These are phyloP conservation scores for Mycena belliarum DNA, from an alignment of 768 basidiomycete species.

Conservation along the genomic window DNA sequence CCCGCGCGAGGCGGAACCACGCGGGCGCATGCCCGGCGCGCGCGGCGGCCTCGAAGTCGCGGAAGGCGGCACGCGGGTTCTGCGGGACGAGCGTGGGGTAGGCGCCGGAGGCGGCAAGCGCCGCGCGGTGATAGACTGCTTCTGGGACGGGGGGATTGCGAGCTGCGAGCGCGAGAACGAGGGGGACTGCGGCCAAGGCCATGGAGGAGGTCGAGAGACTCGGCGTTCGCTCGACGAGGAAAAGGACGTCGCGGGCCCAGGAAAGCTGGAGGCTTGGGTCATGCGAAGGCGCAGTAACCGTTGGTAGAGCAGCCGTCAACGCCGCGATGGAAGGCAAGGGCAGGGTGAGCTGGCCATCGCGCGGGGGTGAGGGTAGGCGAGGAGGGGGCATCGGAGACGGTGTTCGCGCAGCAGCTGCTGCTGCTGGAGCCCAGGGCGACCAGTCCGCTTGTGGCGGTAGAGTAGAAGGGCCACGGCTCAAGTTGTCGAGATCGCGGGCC, in stretches of 20 bases:
- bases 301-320: slow-evolving; percentile 50
- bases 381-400: slow-evolving; percentile 27
- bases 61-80: slow-evolving; percentile 80
- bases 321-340: slow-evolving; percentile 66
- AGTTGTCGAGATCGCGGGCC: slow-evolving; percentile 56
- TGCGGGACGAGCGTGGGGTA: slow-evolving; percentile 64
- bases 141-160: slow-evolving; percentile 50
- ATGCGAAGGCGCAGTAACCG: slow-evolving; percentile 54
- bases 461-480: slow-evolving; percentile 21
- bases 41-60: slow-evolving; percentile 86
- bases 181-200: slow-evolving; percentile 61
- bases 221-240: slow-evolving; percentile 68
- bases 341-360: slow-evolving; percentile 57
- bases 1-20: slow-evolving; percentile 90
- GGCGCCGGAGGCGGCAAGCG: slow-evolving; percentile 67
- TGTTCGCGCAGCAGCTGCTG: slow-evolving; percentile 20
- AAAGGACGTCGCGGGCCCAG: slow-evolving; percentile 84
- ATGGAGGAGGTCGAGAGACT: slow-evolving; percentile 39
- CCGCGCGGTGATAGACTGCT: slow-evolving; percentile 75
- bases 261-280: slow-evolving; percentile 64
- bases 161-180: slow-evolving; percentile 55
- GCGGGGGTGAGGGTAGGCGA: slow-evolving; percentile 24
- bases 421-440: slow-evolving; percentile 19
- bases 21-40: slow-evolving; percentile 74
- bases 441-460: slow-evolving; percentile 6